phyloP scores from a whole-genome alignment of 805 yeast genomes.

The Nakazawaea peltata region DNA sequence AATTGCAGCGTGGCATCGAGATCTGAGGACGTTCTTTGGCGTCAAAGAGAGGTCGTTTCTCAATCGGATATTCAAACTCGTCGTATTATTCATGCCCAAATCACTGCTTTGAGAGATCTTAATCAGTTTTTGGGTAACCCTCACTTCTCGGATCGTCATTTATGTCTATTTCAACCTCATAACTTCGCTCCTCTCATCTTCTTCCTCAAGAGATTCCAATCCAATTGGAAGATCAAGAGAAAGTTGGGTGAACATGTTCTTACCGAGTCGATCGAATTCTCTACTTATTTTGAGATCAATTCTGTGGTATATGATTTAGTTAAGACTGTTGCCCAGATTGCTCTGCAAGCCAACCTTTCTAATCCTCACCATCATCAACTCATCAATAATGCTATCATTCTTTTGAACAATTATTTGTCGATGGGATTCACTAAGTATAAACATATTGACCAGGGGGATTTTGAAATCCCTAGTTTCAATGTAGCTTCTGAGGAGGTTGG shows the following conservation, averaged over 20 bases:
- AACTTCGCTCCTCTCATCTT: slow-evolving; percentile 33
- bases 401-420: slow-evolving; percentile 25
- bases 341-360: slow-evolving; percentile 7
- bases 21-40: slow-evolving; percentile 17
- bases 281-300: slow-evolving; percentile 36
- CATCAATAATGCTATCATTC: slow-evolving; percentile 25
- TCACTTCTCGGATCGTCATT: slow-evolving; percentile 8
- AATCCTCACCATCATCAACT: slow-evolving; percentile 7
- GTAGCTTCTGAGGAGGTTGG: slow-evolving; percentile 43
- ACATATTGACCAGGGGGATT: slow-evolving; percentile 17
- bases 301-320: slow-evolving; percentile 17
- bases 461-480: slow-evolving; percentile 21
- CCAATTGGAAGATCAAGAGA: slow-evolving; percentile 45
- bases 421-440: slow-evolving; percentile 18
- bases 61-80: slow-evolving; percentile 4
- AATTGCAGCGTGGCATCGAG: slow-evolving; percentile 21
- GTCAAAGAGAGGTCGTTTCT: slow-evolving; percentile 10
- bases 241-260: slow-evolving; percentile 66
- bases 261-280: slow-evolving; percentile 43
- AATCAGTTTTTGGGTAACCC: slow-evolving; percentile 9
- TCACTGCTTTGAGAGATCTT: slow-evolving; percentile 5
- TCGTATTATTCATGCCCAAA: slow-evolving; percentile 5
- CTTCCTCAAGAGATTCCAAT: slow-evolving; percentile 48
- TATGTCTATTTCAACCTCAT: slow-evolving; percentile 23
- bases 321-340: slow-evolving; percentile 17